Percentiles rank a stretch among this genome's conserved stretches.
These are phyloP conservation scores for Fusarium beomiforme DNA, from an alignment of 2,329 filamentous ascomycete genomes.

Conservation along the genomic window DNA sequence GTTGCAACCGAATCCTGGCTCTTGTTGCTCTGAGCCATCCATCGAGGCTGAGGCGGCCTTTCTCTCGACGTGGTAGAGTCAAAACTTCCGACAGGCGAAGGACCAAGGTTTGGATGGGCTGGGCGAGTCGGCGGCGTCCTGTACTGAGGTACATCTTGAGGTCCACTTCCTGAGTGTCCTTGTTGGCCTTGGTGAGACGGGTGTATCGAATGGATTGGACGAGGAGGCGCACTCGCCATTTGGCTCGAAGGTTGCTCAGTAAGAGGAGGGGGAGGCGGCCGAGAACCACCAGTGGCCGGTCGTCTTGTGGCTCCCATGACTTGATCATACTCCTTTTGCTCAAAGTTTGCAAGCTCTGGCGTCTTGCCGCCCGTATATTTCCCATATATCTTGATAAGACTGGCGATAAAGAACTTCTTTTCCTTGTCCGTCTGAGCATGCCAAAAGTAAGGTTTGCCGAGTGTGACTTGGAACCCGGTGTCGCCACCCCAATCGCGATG, in stretches of 20 bases:
- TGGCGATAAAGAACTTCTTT: slow-evolving; percentile 98
- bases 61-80: slow-evolving; percentile 57
- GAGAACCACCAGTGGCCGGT: slow-evolving; percentile 41
- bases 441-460: slow-evolving; percentile 98
- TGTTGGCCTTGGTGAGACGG: slow-evolving; percentile 19
- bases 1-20: slow-evolving; percentile 67
- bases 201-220: slow-evolving; percentile 29
- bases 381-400: slow-evolving; percentile 92
- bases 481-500: slow-evolving; percentile 82
- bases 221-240: slow-evolving; percentile 25
- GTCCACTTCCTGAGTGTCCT: slow-evolving; percentile 26
- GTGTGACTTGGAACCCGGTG: slow-evolving; percentile 85
- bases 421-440: slow-evolving; percentile 92
- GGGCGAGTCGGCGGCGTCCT: slow-evolving; percentile 46
- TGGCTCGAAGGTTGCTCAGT: slow-evolving; percentile 39
- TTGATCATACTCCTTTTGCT: slow-evolving; percentile 78
- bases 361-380: slow-evolving; percentile 92
- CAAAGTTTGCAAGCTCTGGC: slow-evolving; percentile 85
- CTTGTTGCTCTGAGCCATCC: slow-evolving; percentile 61
- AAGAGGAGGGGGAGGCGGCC: slow-evolving; percentile 42
- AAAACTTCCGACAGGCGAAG: slow-evolving; percentile 63
- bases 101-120: slow-evolving; percentile 52
- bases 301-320: slow-evolving; percentile 70
- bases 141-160: slow-evolving; percentile 44
- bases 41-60: slow-evolving; percentile 56